Percentiles rank a stretch among this genome's conserved stretches.
phyloP scores from a whole-genome alignment of 2,329 filamentous ascomycete species.

The Colletotrichum euphorbiae region DNA sequence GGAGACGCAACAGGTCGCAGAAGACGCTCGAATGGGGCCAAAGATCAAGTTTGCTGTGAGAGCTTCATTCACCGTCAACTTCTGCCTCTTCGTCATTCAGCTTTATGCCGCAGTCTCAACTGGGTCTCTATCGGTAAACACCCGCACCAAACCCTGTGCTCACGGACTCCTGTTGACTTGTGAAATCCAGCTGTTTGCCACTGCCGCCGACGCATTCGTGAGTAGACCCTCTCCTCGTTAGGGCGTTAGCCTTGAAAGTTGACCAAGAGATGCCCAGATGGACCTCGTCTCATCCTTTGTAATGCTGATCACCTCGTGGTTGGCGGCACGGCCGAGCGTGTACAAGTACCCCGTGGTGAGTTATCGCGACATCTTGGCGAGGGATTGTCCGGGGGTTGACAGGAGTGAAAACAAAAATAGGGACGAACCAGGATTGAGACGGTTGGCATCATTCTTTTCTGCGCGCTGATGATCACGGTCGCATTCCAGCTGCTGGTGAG shows the following conservation, averaged over 20 bases:
- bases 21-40: constrained; percentile 61
- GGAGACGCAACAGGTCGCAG: constrained; percentile 62
- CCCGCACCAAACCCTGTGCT: neutral
- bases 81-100: constrained; percentile 68
- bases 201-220: constrained; percentile 73
- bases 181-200: constrained; percentile 64
- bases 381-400: constrained; percentile 7
- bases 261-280: constrained; percentile 54
- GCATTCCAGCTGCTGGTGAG: constrained; percentile 70
- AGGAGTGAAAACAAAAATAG: constrained; percentile 43
- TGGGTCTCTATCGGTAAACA: constrained; percentile 62
- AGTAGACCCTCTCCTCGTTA: constrained; percentile 43
- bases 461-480: constrained; percentile 74
- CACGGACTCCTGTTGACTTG: constrained; percentile 29
- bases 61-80: constrained; percentile 62
- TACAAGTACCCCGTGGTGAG: constrained; percentile 71
- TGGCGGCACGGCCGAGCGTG: constrained; percentile 69
- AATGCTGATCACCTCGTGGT: constrained; percentile 69
- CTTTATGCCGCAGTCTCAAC: constrained; percentile 69
- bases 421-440: constrained; percentile 73
- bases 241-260: constrained; percentile 16
- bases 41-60: constrained; percentile 66
- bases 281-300: constrained; percentile 73
- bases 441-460: constrained; percentile 74
- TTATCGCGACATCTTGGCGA: constrained; percentile 32